These are phyloP conservation scores for Pontederia paniculata DNA, from an alignment of 176 grass and related monocot species.

Conservation along the genomic window DNA sequence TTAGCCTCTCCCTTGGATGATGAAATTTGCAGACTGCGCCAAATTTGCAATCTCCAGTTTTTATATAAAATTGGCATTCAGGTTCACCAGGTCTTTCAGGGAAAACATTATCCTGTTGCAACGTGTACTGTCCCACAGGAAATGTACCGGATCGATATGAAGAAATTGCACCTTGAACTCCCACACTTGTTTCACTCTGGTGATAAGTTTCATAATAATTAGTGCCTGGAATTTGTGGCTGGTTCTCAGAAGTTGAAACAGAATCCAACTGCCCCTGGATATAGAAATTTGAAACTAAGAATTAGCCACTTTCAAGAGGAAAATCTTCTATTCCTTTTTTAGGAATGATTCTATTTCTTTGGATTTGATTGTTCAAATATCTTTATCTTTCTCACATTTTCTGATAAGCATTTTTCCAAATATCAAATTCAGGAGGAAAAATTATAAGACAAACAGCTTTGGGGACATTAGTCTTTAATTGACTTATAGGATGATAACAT, in stretches of 20 bases:
- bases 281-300: not conserved
- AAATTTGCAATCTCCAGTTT: slow-evolving; percentile 99
- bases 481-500: no score
- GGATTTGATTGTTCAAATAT: no score
- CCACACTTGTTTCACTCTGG: slow-evolving; percentile 50
- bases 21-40: slow-evolving; percentile 93
- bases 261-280: slow-evolving; percentile 40
- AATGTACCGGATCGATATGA: slow-evolving; percentile 39
- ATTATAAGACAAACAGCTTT: no score
- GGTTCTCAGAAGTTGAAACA: slow-evolving; percentile 58
- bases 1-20: slow-evolving; percentile 65
- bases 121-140: slow-evolving; percentile 42
- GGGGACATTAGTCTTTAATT: no score
- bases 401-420: no score
- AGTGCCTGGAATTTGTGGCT: slow-evolving; percentile 40
- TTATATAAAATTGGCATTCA: slow-evolving; percentile 98
- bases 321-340: not conserved
- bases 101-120: slow-evolving; percentile 75
- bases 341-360: no score
- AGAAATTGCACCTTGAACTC: slow-evolving; percentile 45
- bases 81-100: slow-evolving; percentile 87
- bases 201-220: slow-evolving; percentile 49
- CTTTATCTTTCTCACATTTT: no score
- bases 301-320: not conserved
- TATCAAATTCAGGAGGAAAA: no score